Evolutionary conservation across 306 rosid species (phyloP).

Genomic region (Morella rubra): DNA sequence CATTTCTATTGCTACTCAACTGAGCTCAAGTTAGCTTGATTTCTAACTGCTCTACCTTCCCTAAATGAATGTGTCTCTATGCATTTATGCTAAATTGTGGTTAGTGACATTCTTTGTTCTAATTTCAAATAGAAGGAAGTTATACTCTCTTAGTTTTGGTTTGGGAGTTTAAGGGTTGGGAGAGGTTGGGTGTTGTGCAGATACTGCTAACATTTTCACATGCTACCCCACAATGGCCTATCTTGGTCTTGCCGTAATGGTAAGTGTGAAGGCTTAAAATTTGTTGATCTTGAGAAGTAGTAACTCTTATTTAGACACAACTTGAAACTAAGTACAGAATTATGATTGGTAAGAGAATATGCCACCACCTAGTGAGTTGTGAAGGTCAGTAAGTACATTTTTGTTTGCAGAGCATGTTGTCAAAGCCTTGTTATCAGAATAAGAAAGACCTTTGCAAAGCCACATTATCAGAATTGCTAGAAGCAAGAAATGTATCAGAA

Average conservation of each 20-base stretch:
- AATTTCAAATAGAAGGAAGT: too few species aligned
- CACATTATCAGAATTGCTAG: neutral
- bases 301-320: neutral
- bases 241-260: neutral
- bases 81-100: too few species aligned
- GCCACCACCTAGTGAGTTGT: neutral
- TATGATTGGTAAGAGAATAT: neutral
- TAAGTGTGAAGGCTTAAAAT: neutral
- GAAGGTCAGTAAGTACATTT: neutral
- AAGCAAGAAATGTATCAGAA: neutral
- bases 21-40: too few species aligned
- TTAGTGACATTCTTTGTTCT: too few species aligned
- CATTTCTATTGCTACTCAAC: too few species aligned
- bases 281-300: neutral
- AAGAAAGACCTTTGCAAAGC: neutral
- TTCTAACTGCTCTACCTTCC: too few species aligned
- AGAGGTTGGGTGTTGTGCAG: too few species aligned
- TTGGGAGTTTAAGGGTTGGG: too few species aligned
- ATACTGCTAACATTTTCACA: too few species aligned
- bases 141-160: too few species aligned
- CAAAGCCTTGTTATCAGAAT: too few species aligned
- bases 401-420: neutral
- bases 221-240: neutral
- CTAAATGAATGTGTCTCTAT: too few species aligned
- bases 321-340: neutral